Evolutionary conservation across 805 yeast species (phyloP), one percentile per base, ranked within the genome.

Genomic region (Saccharomyces eubayanus): DNA sequence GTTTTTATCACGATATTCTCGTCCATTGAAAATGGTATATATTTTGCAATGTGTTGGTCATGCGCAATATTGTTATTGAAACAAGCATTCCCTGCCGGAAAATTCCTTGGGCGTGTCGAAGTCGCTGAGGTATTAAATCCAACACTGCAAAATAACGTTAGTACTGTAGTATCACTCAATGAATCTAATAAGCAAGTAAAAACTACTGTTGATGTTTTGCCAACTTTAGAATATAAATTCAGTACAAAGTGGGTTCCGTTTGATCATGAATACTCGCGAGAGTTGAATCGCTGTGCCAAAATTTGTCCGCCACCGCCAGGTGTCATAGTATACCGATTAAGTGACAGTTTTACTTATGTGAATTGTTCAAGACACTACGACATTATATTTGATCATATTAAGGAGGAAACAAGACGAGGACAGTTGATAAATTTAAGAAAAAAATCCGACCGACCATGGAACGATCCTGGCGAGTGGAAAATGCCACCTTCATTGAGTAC

Each of bases 291-390:
- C 3, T 78, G 77, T 14, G 69, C 90, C 16, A 66, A 74, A 1
- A 79, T 91, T 8, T 68, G 68, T 12, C 87, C 90, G 1, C 96
- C 97, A 14, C 97, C 97, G 28, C 89, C 92, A 1, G 97, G 97
- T 31, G 90, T 91, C n/a, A 62, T 90, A 54, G 96, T 91, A 2
- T 91, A 84, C 74, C 80, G 94, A 62, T 86, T 94, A 43, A 73
- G 84, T 21, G 97, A 91, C 64, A 75, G 90, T n/a, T 86, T 88
- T 70, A 80, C 89, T 0, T 91, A 89, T 72, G 83, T 96, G 45
- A 91, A 91, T 66, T 78, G 86, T 47, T 82, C 96, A 0, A 72
- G 79, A 56, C 95, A 87, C 67, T 75, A 80, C 47, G 96, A 90
- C 61, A 66, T 70, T 28, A 77, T 91, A 16, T 74, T 83, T 49